Evolutionary conservation across 2,329 filamentous ascomycete genomes (phyloP).

Genomic region (Rhynchosporium secalis): DNA sequence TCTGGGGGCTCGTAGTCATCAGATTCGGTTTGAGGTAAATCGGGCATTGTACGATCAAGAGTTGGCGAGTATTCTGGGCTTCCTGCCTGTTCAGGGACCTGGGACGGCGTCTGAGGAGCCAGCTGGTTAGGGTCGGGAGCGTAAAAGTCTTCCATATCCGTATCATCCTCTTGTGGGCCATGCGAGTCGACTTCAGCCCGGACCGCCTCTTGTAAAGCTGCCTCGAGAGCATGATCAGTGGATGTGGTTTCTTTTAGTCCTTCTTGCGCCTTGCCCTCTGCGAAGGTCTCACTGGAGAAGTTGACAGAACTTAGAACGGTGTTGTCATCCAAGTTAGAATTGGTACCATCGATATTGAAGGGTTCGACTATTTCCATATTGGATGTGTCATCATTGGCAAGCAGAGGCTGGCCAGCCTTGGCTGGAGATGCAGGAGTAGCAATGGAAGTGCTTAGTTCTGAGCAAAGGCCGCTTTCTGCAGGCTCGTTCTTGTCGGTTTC

Average conservation of each 20-base stretch:
- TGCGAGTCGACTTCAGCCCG: conserved; percentile 35
- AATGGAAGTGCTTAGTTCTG: background rate
- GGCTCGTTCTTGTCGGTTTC: background rate
- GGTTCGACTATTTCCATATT: background rate
- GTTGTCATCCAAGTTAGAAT: background rate
- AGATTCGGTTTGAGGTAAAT: conserved; percentile 39
- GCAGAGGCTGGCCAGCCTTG: background rate
- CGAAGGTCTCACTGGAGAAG: background rate
- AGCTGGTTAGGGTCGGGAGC: conserved; percentile 26
- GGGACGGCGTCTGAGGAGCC: conserved; percentile 17
- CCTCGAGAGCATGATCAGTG: conserved; percentile 33
- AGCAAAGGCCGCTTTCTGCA: background rate
- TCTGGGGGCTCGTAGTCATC: conserved; percentile 60
- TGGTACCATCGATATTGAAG: background rate
- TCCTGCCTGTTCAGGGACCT: conserved; percentile 21
- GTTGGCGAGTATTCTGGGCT: conserved; percentile 33
- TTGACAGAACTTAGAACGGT: background rate
- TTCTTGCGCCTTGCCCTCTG: background rate
- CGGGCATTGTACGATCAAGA: conserved; percentile 25
- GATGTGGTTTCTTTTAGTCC: conserved; percentile 10
- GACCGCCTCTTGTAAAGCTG: conserved; percentile 35
- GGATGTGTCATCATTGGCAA: background rate
- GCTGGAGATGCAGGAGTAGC: background rate
- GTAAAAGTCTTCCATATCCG: conserved; percentile 34
- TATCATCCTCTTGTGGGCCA: conserved; percentile 19